These are phyloP conservation scores for Penicillium sp. DNA, from an alignment of 2,329 filamentous ascomycete genomes.

Conservation along the genomic window DNA sequence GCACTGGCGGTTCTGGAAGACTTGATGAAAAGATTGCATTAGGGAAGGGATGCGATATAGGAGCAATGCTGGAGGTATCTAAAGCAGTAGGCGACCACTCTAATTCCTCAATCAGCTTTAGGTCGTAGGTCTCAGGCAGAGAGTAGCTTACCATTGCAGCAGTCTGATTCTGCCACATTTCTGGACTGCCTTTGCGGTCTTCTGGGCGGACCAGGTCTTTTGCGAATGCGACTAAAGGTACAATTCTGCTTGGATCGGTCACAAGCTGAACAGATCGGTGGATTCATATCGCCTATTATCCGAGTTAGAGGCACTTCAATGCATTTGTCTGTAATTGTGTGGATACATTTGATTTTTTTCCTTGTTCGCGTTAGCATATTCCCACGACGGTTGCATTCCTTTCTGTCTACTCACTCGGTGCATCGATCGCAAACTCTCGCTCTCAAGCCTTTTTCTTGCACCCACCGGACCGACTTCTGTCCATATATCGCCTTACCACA, in stretches of 20 bases:
- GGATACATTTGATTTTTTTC: not conserved
- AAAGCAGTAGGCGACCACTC: not conserved
- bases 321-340: not conserved
- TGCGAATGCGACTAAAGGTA: not conserved
- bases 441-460: not conserved
- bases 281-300: not conserved
- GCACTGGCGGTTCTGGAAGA: not conserved
- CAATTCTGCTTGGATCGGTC: not conserved
- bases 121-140: not conserved
- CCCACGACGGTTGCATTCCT: not conserved
- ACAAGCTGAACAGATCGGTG: not conserved
- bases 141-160: not conserved
- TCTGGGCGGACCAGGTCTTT: not conserved
- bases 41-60: not conserved
- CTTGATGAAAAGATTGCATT: not conserved
- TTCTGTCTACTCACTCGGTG: not conserved
- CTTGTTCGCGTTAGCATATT: not conserved
- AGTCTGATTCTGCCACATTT: not conserved
- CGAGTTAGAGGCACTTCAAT: not conserved
- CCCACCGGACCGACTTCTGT: not conserved
- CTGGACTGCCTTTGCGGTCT: not conserved
- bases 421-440: not conserved
- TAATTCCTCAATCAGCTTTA: not conserved
- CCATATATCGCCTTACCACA: not conserved
- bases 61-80: not conserved